Conservation (phyloP, 176 grass and related monocot genomes). For the Microstegium vimineum region DNA sequence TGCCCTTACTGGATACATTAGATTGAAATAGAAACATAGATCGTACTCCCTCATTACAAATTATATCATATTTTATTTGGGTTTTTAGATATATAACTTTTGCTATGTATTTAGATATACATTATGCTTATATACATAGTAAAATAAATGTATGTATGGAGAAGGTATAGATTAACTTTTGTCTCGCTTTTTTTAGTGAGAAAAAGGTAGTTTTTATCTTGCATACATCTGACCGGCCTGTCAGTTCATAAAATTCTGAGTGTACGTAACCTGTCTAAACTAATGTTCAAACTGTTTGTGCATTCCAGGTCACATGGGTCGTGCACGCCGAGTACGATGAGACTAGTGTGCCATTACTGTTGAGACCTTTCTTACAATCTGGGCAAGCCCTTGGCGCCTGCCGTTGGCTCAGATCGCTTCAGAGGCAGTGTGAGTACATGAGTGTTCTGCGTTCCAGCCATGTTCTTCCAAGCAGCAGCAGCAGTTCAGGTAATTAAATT, state of each 20-base stretch:
- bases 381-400: conserved; percentile 31
- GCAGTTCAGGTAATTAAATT: not conserved
- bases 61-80: no score
- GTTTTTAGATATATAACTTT: no score
- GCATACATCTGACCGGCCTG: no score
- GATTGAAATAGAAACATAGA: no score
- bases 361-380: conserved; percentile 29
- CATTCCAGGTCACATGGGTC: conserved; percentile 1
- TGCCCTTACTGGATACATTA: no score
- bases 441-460: not conserved
- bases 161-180: no score
- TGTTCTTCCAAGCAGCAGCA: not conserved
- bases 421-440: conserved; percentile 29
- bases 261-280: not conserved
- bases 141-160: no score
- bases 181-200: no score
- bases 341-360: not conserved
- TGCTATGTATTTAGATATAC: no score
- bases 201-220: no score
- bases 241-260: not conserved
- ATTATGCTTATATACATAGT: no score
- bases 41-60: no score
- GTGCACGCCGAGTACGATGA: conserved; percentile 31
- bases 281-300: not conserved
- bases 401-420: conserved; percentile 22